Base-by-base conservation (phyloP, 2,329 filamentous ascomycete genomes). In the Aspergillaceae sp. region DNA sequence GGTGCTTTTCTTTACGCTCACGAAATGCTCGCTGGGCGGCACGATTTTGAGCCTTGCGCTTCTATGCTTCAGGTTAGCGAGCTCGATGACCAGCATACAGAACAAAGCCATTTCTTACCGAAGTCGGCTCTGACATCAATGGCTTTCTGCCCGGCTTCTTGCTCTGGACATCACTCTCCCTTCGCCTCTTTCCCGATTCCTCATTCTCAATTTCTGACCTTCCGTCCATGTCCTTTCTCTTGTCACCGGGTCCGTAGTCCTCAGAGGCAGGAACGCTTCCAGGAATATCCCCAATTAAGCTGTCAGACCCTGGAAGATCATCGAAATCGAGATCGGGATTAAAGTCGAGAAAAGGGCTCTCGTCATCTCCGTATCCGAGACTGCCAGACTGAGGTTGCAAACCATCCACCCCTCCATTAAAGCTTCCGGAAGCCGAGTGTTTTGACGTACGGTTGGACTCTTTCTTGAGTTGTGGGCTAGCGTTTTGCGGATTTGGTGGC, bases 131-230 rank as follows among this genome's bases (percentile, higher is more conserved):
- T 26, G 87, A 94, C 41, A 88, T 97, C 59, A 97, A 75, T 19
- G 91, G 92, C 75, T 98, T 98, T 52, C 92, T 82, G 43, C 92
- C 92, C 4, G 92, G 91, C 72, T 97, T 98, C 80, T 97, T 97
- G 27, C 87, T 81, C 38, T 83, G 76, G 70, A 92, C 95, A 40
- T 90, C 87, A 46, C 88, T 83, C 48, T 84, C 81, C 68, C 94
- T 89, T 49, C 86, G 80, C 53, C 88, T 80, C 48, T 81, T 80
- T 40, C 76, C 77, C 29, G 72, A 73, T n/a, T 76, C 85, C 4
- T 86, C 84, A 1, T 82, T 72, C 5, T 71, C 82, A 8, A 86
- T 80, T 6, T 71, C 82, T 5, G 87, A 82, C 44, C 60, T 60
- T 36, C 59, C 63, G 33, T 67, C 68, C n/a, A 64, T 74, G 34